Base-by-base conservation (phyloP, 768 basidiomycete species). In the Boletus insuetus region DNA sequence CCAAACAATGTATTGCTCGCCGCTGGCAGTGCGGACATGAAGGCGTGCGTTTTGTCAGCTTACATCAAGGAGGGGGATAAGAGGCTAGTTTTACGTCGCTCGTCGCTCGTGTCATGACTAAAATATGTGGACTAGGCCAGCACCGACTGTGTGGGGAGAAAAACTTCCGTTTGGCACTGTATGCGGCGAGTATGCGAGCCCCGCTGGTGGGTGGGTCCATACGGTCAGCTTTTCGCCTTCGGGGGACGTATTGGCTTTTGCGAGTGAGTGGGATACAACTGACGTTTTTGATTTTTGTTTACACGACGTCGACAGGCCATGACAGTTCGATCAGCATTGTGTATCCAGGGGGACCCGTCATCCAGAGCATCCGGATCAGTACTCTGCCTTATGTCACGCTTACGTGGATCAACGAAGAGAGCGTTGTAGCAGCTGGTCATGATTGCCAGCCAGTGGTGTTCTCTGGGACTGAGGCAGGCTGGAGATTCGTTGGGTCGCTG, bases 11-110 rank as follows among this genome's bases (percentile, higher is more conserved):
- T 98, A 14, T 79, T 99, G 7, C 84, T 99, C 26, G 97, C 96
- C 5, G 90, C 96, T 35, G 97, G 97, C n/a, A 87, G 92, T 55
- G 94, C 96, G 0, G 97, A 99, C 68, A 93, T 93, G 84, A 96
- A 96, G 73, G 97, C 97, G 12, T 83, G 95, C 19, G 97, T 99
- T 9, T 91, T 98, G 73, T 98, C 95, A 1, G 97, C 94, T 4
- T 98, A 93, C 73, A 95, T 98, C 77, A 99, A 99, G 78, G 97
- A 97, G 63, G 86, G 98, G 20, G 97, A 99, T 68, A 85, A 91
- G 66, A 90, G 86, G 96, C 89, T 60, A 59, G 78, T 66, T 24
- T 7, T 22, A 47, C n/a, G 34, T 53, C 50, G 48, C 13, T 26
- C 31, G 14, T 14, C 38, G 10, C 26, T 37, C 24, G n/a, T n/a